Percentiles rank a stretch among this genome's conserved stretches.
Evolutionary conservation across 768 basidiomycete genomes (phyloP).

Genomic region (Leucocoprinus sp.): DNA sequence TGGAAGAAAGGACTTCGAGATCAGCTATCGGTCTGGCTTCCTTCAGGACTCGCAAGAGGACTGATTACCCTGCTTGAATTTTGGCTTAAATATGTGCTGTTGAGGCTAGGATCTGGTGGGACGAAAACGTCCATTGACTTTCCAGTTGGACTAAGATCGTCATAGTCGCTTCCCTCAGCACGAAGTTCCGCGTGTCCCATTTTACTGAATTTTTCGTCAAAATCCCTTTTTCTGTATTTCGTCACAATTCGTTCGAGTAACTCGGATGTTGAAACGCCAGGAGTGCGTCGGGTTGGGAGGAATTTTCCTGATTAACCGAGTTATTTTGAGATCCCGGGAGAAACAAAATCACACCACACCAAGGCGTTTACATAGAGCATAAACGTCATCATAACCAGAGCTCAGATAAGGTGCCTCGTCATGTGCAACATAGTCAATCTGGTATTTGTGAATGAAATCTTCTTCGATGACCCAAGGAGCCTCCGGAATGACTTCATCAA

Average conservation of each 20-base stretch:
- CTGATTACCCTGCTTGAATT: constrained; percentile 1
- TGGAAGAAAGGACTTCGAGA: constrained; percentile 4
- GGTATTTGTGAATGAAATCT: constrained; percentile 72
- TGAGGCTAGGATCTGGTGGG: background rate
- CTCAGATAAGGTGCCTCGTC: constrained; percentile 86
- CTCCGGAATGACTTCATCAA: constrained; percentile 85
- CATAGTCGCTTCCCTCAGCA: constrained; percentile 54
- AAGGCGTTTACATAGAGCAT: constrained; percentile 67
- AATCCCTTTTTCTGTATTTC: constrained; percentile 75
- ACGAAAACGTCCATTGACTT: background rate
- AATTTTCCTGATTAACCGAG: constrained; percentile 63
- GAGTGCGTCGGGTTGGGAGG: constrained; percentile 90
- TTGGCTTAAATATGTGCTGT: background rate
- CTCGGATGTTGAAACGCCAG: constrained; percentile 89
- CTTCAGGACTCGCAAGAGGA: constrained; percentile 7
- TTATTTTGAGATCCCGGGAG: background rate
- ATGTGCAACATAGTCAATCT: constrained; percentile 96
- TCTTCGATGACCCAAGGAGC: constrained; percentile 87
- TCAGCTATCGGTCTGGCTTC: constrained; percentile 1
- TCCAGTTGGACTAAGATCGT: constrained; percentile 19
- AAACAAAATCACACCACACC: constrained; percentile 37
- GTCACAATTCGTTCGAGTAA: constrained; percentile 87
- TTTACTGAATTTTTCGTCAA: constrained; percentile 84
- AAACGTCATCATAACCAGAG: constrained; percentile 81
- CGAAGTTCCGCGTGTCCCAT: constrained; percentile 74